Base-by-base conservation (phyloP, 2,329 filamentous ascomycete genomes). In the Lecanosticta acicola region DNA sequence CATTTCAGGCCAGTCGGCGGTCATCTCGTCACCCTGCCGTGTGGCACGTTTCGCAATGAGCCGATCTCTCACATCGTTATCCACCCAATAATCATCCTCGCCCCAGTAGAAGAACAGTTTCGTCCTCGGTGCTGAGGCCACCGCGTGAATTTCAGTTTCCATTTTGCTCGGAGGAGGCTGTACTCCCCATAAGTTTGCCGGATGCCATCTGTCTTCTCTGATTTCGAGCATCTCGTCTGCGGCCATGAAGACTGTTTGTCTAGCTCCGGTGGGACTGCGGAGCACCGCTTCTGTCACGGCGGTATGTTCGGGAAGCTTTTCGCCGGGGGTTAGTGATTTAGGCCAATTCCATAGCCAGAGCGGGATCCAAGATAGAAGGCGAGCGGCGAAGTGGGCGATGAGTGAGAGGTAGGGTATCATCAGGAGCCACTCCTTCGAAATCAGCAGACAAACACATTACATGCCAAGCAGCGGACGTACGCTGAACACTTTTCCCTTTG, bases 1-100 rank as follows among this genome's bases (percentile, higher is more conserved):
- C 74, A 82, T 80, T 14, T 60, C 65, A 2, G 76, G 74, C 19
- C 62, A 63, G 5, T 59, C 59, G n/a, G 45, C 54, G 7, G 58
- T 50, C 1, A 59, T 55, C 24, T 58, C 55, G 4, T 63, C 64
- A 3, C 55, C 60, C n/a, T 46, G 55, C 10, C 57, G 44, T 2
- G 58, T 57, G 19, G 57, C 54, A 34, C 73, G 62, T 9, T 67
- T 55, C 32, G 61, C 62, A 38, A 82, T 74, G 32, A 83, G 66
- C 33, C 72, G 71, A 54, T 81, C 75, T 29, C 78, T 67, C 21
- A 78, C 80, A 55, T 69, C 65, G 51, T 79, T 70, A 1, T 78
- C 77, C 19, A 83, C 76, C 79, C 79, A 83, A 56, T 80, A 77
- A 57, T 83, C 80, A 39, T 75, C 66, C 29, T 73, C 66, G 1